Base-by-base conservation (phyloP, 2,329 filamentous ascomycete species). In the Didymella pomorum region DNA sequence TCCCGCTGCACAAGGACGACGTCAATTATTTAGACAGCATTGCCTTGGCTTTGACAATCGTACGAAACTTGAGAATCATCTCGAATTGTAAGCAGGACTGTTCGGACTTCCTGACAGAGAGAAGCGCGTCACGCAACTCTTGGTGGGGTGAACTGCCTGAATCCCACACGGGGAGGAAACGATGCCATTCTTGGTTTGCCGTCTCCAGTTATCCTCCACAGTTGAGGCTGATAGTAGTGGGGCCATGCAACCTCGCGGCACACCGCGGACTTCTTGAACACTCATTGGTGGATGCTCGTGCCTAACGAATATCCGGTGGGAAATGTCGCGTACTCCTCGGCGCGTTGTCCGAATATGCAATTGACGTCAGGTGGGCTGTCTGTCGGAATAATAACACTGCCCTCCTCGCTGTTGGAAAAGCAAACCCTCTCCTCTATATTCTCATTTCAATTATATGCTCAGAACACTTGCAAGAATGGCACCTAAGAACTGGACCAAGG, bases 401-500 rank as follows among this genome's bases (percentile, higher is more conserved):
- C 52, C 56, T 47, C 52, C 43, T 42, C 48, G 29, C 46, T 46
- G 7, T 43, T n/a, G 16, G 18, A 25, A 33, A 35, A 33, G 20
- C 50, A 37, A 20, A 49, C 26, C n/a, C 5, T 46, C 39, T 50
- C n/a, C 26, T 18, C 16, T 35, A 59, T 18, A 25, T 50, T 20
- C 61, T 39, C 23, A 31, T 8, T 9, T 14, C 26, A 25, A 47
- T 47, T 39, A 45, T 49, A 74, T 72, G 63, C 61, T 72, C 50
- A 58, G 69, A 53, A 68, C 67, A 41, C 56, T 72, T 52, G 56
- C 63, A 64, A 74, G 54, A 66, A 73, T 72, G 67, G 61, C 67
- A 52, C 68, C 71, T 20, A 73, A 73, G 56, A 70, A 63, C 37
- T 72, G 71, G 69, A 79, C 77, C 7, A 76, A 80, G 65, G 68